These are phyloP conservation scores for Vaccinium macrocarpon DNA, from an alignment of 148 eudicot species.

Conservation along the genomic window DNA sequence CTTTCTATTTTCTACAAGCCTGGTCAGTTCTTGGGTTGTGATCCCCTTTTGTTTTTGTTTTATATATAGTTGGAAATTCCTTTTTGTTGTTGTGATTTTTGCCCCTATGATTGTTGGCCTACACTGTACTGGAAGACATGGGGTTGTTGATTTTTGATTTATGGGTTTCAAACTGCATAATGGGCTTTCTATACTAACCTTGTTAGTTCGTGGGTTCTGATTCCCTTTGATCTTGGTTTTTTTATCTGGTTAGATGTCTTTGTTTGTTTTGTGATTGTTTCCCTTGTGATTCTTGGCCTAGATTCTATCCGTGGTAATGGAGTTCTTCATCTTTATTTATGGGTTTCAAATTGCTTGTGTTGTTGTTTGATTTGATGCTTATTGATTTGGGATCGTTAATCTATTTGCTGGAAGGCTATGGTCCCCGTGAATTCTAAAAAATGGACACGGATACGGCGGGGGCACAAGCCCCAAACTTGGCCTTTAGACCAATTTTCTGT, in stretches of 20 bases:
- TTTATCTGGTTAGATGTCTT: not conserved
- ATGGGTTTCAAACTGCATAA: not conserved
- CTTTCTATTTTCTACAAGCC: constrained; percentile 74
- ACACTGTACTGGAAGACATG: not conserved
- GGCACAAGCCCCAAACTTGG: too few relatives aligned
- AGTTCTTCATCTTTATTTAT: not conserved
- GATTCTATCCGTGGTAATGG: not conserved
- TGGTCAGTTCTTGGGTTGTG: constrained; percentile 35
- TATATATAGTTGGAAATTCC: not conserved
- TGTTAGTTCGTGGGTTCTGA: too few relatives aligned
- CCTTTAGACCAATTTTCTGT: too few relatives aligned
- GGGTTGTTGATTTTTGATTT: not conserved
- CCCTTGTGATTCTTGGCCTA: not conserved
- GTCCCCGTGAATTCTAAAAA: too few relatives aligned
- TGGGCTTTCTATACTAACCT: not conserved
- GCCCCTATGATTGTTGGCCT: too few relatives aligned
- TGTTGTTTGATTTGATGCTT: constrained; percentile 10
- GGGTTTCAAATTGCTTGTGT: not conserved
- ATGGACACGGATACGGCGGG: too few relatives aligned
- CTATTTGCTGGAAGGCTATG: not conserved
- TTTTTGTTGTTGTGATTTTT: not conserved
- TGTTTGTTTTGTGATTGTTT: not conserved
- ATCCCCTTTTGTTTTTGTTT: not conserved
- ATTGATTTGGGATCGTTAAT: not conserved
- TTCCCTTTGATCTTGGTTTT: not conserved